Conservation (phyloP, 352 stramenopile species). For the Pseudoperonospora humuli region DNA sequence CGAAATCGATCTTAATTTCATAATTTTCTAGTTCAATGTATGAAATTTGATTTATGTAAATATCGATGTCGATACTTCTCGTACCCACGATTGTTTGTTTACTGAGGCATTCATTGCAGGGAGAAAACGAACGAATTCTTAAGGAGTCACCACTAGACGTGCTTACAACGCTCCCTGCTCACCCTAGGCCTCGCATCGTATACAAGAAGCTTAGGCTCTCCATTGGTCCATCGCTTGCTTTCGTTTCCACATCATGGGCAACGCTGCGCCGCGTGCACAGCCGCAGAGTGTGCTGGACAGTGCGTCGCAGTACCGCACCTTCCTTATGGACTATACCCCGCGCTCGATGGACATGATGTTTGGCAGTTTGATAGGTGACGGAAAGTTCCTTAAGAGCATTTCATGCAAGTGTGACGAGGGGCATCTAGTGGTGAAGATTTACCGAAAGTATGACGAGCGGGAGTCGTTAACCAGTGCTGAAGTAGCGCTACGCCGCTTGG, state of each 20-base stretch:
- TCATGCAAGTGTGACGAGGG: constrained; percentile 84
- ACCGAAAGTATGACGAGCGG: constrained; percentile 74
- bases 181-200: too few relatives aligned
- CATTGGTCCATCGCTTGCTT: not conserved
- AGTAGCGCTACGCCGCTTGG: constrained; percentile 42
- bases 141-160: too few relatives aligned
- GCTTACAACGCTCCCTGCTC: too few relatives aligned
- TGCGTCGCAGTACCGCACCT: constrained; percentile 81
- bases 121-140: too few relatives aligned
- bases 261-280: constrained; percentile 73
- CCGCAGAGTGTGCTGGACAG: constrained; percentile 71
- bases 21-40: too few relatives aligned
- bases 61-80: too few relatives aligned
- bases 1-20: too few relatives aligned
- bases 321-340: constrained; percentile 83
- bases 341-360: constrained; percentile 84
- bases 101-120: too few relatives aligned
- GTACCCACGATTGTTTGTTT: too few relatives aligned
- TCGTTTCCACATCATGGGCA: constrained; percentile 45
- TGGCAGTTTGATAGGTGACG: constrained; percentile 72
- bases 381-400: constrained; percentile 88
- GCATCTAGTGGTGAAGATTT: constrained; percentile 83
- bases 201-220: too few relatives aligned
- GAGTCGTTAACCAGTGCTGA: constrained; percentile 58
- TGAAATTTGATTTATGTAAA: too few relatives aligned